Evolutionary conservation across 257 asterid species (phyloP), one percentile per base, ranked within the genome.

Genomic region (Lithospermum erythrorhizon): DNA sequence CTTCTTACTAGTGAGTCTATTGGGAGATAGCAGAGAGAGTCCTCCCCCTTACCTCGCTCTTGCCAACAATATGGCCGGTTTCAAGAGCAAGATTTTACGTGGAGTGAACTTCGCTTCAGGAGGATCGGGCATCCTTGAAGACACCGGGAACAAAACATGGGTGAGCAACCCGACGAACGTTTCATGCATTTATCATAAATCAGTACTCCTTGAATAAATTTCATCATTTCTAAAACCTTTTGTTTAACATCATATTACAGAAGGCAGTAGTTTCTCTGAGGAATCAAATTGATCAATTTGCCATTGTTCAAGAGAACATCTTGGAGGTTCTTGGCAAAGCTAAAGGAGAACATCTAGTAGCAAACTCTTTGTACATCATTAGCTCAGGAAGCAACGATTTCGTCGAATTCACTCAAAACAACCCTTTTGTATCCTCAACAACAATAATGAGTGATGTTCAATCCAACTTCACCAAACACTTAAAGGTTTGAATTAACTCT

Each of bases 101-200:
- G 93, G 88, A 20, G 93, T 61, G 17, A 84, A 76, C 64, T 84
- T 84, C 65, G 93, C 88, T 55, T 81, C 93, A 0, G 93, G 81
- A 25, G 91, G 91, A 10, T 58, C 87, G 37, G 87, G 83, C 20
- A 73, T 81, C 51, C 76, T 79, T 13, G 67, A 67, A 53, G 7
- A 5, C 8, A 83, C 86, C 48, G 83, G 83, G 32, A 25, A 1
- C 47, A 18, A 0, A 27, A 0, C 59, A 59, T 70, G 65, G 32
- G 75, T 70, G 30, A 70, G 75, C 24, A 20, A 19, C 55, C 37
- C 9, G 30, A 23, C 22, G 57, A 11, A 9, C 35, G 25, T 55
- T 41, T 51, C 20, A 6, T 25, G 1, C 6, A 30, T 6, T 57
- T 10, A 4, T 6, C 19, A 29, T 15, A 5, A 58, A 8, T 13